phyloP scores from a whole-genome alignment of 2,329 filamentous ascomycete genomes.

The Neurospora sp. region DNA sequence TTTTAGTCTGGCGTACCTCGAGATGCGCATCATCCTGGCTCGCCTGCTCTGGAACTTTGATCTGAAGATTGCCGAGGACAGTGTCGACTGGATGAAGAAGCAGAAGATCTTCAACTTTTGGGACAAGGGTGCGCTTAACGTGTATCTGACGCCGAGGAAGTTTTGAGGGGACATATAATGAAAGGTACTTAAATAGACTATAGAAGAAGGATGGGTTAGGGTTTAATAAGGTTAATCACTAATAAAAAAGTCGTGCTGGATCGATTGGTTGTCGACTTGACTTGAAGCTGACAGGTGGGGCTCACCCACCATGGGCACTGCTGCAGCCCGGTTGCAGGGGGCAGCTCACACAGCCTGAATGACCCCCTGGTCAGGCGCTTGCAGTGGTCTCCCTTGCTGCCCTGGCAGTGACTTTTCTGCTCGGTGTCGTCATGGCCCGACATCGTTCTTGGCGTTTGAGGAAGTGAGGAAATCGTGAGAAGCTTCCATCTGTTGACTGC shows the following conservation, averaged over 20 bases:
- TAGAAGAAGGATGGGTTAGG: background rate
- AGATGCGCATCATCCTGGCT: slow-evolving; percentile 40
- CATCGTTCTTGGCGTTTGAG: background rate
- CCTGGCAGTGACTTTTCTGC: background rate
- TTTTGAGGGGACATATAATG: background rate
- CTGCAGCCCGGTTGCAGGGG: background rate
- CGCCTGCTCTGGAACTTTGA: slow-evolving; percentile 41
- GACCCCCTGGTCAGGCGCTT: background rate
- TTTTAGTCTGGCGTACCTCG: slow-evolving; percentile 36
- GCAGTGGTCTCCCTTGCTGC: background rate
- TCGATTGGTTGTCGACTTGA: background rate
- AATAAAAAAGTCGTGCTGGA: background rate
- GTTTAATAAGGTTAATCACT: background rate
- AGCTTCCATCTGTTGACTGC: background rate
- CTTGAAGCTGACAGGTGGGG: background rate
- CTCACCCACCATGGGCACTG: background rate
- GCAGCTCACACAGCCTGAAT: background rate
- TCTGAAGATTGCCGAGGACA: slow-evolving; percentile 28
- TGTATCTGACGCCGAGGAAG: slow-evolving; percentile 24
- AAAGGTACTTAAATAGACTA: background rate
- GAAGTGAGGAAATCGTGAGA: background rate
- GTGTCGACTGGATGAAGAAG: slow-evolving; percentile 26
- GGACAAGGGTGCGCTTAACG: slow-evolving; percentile 28
- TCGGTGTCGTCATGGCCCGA: background rate
- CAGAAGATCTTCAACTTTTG: slow-evolving; percentile 32